Evolutionary conservation across 129 eudicot genomes (phyloP).

Genomic region (Silybum marianum): DNA sequence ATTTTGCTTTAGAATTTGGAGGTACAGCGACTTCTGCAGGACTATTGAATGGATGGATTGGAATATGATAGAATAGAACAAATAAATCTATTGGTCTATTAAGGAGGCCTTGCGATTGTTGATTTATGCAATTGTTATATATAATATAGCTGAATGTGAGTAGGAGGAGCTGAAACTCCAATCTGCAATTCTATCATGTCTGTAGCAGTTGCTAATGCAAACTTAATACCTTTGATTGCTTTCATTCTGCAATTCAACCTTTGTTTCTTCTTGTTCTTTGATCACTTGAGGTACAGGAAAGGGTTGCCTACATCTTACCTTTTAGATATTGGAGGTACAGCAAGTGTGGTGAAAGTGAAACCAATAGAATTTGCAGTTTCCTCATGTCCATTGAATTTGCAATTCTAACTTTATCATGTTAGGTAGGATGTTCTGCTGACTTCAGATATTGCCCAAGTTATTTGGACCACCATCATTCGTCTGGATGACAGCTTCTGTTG

Average conservation of each 20-base stretch:
- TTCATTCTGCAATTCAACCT: not conserved
- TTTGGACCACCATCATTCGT: not conserved
- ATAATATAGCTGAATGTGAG: not conserved
- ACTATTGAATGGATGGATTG: not conserved
- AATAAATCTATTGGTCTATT: not conserved
- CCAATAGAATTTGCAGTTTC: not conserved
- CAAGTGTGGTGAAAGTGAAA: no score
- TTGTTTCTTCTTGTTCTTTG: not conserved
- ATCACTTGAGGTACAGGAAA: not conserved
- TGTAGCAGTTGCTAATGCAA: not conserved
- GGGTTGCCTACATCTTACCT: not conserved
- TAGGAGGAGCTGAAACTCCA: not conserved
- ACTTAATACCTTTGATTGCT: not conserved
- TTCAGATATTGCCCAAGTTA: not conserved
- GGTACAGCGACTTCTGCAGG: no score
- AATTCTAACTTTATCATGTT: not conserved
- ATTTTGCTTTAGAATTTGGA: not conserved
- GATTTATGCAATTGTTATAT: no score
- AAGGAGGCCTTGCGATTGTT: no score
- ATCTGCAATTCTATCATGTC: not conserved
- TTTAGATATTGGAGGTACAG: not conserved
- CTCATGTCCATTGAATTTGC: not conserved
- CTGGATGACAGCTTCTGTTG: not conserved
- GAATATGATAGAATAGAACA: constrained; percentile 2
- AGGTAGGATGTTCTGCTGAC: not conserved